Evolutionary conservation across 2,329 filamentous ascomycete species (phyloP).

Genomic region (Xylaria sp.): DNA sequence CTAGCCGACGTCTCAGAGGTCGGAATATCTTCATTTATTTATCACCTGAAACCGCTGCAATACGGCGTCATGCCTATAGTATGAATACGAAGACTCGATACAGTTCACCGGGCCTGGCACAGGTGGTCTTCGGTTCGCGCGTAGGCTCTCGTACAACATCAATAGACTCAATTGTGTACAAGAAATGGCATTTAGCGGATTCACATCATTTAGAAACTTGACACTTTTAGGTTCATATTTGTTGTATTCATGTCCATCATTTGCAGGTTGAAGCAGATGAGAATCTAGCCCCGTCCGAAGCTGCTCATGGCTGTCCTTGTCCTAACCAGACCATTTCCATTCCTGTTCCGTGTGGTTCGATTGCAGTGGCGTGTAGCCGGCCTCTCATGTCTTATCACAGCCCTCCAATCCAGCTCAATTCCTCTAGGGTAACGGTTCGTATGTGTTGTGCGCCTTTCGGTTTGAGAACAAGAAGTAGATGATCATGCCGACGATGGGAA

Average conservation of each 20-base stretch:
- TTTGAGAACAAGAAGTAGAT: conserved; percentile 74
- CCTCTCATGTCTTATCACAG: too few species aligned
- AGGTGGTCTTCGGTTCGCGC: too few species aligned
- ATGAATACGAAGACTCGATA: too few species aligned
- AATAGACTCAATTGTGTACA: neutral
- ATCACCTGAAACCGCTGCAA: too few species aligned
- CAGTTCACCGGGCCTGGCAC: too few species aligned
- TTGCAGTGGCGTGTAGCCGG: neutral
- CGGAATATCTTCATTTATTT: too few species aligned
- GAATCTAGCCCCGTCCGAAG: neutral
- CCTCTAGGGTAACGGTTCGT: conserved; percentile 35
- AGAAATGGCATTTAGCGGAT: neutral
- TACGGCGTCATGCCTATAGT: too few species aligned
- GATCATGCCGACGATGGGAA: conserved; percentile 70
- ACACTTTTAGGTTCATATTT: neutral
- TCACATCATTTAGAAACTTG: neutral
- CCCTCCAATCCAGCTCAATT: neutral
- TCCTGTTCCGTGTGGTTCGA: neutral
- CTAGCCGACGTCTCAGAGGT: too few species aligned
- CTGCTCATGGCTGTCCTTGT: neutral
- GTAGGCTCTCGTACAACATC: too few species aligned
- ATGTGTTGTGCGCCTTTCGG: conserved; percentile 63
- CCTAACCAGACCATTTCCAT: neutral
- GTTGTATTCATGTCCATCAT: neutral
- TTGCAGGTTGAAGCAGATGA: neutral